Base-by-base conservation (phyloP, 768 basidiomycete genomes). In the Boletus patriciae region DNA sequence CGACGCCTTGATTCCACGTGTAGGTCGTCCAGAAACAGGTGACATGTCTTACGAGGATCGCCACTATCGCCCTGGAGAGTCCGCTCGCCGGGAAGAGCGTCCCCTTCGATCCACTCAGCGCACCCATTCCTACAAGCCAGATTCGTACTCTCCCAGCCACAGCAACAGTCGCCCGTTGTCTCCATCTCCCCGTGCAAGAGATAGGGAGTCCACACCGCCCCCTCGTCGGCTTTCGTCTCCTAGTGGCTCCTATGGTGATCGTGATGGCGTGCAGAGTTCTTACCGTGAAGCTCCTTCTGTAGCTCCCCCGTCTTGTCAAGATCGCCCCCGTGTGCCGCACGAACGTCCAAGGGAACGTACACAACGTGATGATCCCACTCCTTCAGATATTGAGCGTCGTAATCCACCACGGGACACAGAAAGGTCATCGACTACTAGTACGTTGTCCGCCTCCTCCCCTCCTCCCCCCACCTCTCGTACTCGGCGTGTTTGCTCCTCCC, bases 21-120 rank as follows among this genome's bases (percentile, higher is more conserved):
- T 65, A 65, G 66, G 69, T 64, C 69, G 66, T 15, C 41, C 64
- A 27, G 74, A 74, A 43, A 52, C 50, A 21, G 61, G 57, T 38
- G 58, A 62, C 61, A 76, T 86, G 53, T 78, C 83, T 18, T 83
- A 80, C 53, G 74, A 80, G 54, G 87, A 87, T 67, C 80, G 87
- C 29, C 84, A 87, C 67, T 88, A 88, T 68, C 81, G 85, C 46
- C 85, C 86, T 34, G 76, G 67, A 43, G 70, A 72, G 36, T 44
- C 61, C 12, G 46, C 36, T 57, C 65, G 70, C 3, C 60, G 70
- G 21, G 72, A 72, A 34, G 70, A 73, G 51, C 66, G 66, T 43
- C 55, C 62, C 6, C 33, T 21, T 46, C 33, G 54, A 3, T 50
- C 73, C 1, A 37, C 65, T 55, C 65, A 70, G 45, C 59, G 50